phyloP scores from a whole-genome alignment of 257 asterid species.

The Voacanga thouarsii region DNA sequence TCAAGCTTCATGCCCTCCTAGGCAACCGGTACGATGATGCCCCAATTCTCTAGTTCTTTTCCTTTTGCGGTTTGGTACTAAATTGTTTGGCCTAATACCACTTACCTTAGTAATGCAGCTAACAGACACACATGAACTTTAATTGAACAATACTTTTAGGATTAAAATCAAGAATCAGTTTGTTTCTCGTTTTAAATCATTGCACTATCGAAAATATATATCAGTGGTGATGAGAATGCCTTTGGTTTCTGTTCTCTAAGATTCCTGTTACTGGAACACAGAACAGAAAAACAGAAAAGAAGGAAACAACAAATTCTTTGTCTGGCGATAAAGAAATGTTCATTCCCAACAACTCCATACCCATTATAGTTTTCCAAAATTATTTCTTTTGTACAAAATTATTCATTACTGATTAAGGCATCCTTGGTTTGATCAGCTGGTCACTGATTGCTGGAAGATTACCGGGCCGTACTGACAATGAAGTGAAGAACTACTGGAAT shows the following conservation, averaged over 20 bases:
- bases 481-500: constrained; percentile 34
- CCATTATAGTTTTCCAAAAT: too few species aligned
- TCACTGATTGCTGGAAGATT: constrained; percentile 28
- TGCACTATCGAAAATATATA: too few species aligned
- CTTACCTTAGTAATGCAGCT: background rate
- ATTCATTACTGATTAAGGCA: background rate
- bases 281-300: too few species aligned
- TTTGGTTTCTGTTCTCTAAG: background rate
- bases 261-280: background rate
- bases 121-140: background rate
- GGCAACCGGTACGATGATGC: constrained; percentile 10
- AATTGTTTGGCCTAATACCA: background rate
- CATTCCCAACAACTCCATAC: too few species aligned
- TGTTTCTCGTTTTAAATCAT: background rate
- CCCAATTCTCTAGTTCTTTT: background rate
- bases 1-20: constrained; percentile 22
- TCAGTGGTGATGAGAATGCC: too few species aligned
- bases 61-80: background rate
- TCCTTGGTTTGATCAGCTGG: constrained; percentile 19
- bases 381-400: too few species aligned
- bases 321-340: background rate
- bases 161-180: too few species aligned
- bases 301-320: too few species aligned
- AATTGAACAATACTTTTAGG: background rate
- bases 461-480: constrained; percentile 24